Evolutionary conservation across 2,329 filamentous ascomycete species (phyloP).

Genomic region (Neonectria faginata): DNA sequence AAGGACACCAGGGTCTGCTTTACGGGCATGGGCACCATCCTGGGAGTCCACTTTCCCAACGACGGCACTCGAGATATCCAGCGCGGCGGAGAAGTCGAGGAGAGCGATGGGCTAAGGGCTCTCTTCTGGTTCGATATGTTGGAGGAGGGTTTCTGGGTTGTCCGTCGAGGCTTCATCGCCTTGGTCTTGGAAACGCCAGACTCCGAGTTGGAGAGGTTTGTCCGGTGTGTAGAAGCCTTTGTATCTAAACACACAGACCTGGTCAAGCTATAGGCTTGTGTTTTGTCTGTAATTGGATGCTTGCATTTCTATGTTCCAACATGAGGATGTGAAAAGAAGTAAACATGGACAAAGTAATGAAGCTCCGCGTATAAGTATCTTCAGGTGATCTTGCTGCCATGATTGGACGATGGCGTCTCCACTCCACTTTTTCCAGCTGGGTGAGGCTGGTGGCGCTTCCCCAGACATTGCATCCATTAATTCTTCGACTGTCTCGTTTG

Average conservation of each 20-base stretch:
- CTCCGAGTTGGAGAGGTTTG: constrained; percentile 56
- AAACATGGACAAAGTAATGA: neutral
- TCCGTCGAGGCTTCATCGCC: constrained; percentile 55
- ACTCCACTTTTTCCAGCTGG: neutral
- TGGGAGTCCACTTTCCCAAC: constrained; percentile 53
- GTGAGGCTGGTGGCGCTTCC: constrained; percentile 34
- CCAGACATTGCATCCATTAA: constrained; percentile 12
- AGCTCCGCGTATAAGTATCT: too few relatives aligned
- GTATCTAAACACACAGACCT: constrained; percentile 44
- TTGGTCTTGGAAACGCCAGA: constrained; percentile 54
- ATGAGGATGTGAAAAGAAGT: neutral
- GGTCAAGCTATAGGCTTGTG: constrained; percentile 9
- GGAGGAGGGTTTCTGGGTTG: constrained; percentile 57
- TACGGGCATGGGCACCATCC: constrained; percentile 52
- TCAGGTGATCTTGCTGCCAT: constrained; percentile 13
- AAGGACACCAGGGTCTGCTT: constrained; percentile 53
- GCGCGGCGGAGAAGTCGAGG: constrained; percentile 47
- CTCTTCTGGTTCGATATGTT: constrained; percentile 62
- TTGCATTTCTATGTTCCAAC: neutral
- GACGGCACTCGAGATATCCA: constrained; percentile 44
- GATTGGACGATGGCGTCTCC: constrained; percentile 35
- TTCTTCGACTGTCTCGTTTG: constrained; percentile 17
- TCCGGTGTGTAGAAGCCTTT: constrained; percentile 52
- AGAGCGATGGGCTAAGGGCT: constrained; percentile 51
- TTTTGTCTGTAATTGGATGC: neutral